Evolutionary conservation across 768 basidiomycete genomes (phyloP).

Genomic region (Hericium rajendrae): DNA sequence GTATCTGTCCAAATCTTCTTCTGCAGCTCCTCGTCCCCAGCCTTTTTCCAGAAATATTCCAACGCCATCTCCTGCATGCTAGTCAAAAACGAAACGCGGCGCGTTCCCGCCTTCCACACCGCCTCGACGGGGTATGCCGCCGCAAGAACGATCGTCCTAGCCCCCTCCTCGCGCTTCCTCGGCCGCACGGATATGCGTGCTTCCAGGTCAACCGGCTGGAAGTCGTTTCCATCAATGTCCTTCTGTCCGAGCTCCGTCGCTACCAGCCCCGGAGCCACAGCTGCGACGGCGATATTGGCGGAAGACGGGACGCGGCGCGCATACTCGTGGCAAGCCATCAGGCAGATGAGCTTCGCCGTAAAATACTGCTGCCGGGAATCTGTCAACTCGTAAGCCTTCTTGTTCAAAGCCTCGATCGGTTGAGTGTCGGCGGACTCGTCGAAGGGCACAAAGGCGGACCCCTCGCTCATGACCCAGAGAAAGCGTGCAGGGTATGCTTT

Average conservation of each 20-base stretch:
- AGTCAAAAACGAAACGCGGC: background rate
- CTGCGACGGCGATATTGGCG: background rate
- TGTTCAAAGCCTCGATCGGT: background rate
- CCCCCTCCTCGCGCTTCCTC: background rate
- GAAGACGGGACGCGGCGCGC: background rate
- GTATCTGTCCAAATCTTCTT: background rate
- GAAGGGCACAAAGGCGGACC: background rate
- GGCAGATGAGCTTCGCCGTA: background rate
- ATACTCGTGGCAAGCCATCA: background rate
- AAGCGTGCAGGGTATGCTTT: background rate
- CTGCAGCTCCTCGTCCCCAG: background rate
- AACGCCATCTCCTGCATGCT: background rate
- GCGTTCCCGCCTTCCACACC: background rate
- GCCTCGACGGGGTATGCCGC: background rate
- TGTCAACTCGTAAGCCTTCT: background rate
- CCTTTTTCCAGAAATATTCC: background rate
- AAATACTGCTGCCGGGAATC: background rate
- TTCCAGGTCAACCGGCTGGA: background rate
- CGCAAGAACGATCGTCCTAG: background rate
- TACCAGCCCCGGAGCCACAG: background rate
- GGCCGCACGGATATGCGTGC: too few species aligned
- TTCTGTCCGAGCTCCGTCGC: background rate
- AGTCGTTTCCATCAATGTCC: background rate
- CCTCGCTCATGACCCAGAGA: background rate
- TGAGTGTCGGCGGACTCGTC: background rate